Percentiles rank a stretch among this genome's conserved stretches.
Evolutionary conservation across 768 basidiomycete genomes (phyloP).

Genomic region (Collybia nuda): DNA sequence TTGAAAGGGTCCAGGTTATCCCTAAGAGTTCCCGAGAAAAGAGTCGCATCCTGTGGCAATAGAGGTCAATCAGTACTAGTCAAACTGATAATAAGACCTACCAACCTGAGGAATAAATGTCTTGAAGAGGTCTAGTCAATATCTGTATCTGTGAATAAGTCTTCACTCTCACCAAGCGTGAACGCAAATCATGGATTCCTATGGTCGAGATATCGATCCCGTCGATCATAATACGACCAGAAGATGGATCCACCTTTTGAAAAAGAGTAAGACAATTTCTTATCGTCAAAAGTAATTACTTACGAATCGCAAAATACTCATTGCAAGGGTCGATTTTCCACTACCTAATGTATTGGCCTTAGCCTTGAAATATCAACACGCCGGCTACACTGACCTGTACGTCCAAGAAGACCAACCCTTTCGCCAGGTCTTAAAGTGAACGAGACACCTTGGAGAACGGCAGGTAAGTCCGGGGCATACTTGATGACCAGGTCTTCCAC

Average conservation of each 20-base stretch:
- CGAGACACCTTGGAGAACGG: slow-evolving; percentile 74
- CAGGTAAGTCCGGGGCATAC: slow-evolving; percentile 82
- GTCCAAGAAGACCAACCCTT: slow-evolving; percentile 76
- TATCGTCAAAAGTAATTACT: slow-evolving; percentile 21
- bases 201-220: slow-evolving; percentile 88
- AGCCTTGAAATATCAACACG: neutral
- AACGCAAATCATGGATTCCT: slow-evolving; percentile 81
- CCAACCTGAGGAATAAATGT: slow-evolving; percentile 73
- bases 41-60: slow-evolving; percentile 52
- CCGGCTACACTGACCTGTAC: slow-evolving; percentile 50
- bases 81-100: neutral
- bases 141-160: neutral
- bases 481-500: slow-evolving; percentile 79
- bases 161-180: slow-evolving; percentile 53
- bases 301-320: slow-evolving; percentile 83
- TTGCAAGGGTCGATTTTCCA: slow-evolving; percentile 82
- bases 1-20: slow-evolving; percentile 78
- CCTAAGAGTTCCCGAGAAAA: slow-evolving; percentile 79
- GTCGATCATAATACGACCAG: slow-evolving; percentile 78
- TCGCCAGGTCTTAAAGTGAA: slow-evolving; percentile 73
- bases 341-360: slow-evolving; percentile 44
- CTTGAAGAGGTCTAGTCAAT: slow-evolving; percentile 30
- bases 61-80: neutral
- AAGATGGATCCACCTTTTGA: slow-evolving; percentile 65
- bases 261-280: slow-evolving; percentile 1